Evolutionary conservation across 257 asterid species (phyloP), one percentile per base, ranked within the genome.

Genomic region (Ocimum tenuiflorum): DNA sequence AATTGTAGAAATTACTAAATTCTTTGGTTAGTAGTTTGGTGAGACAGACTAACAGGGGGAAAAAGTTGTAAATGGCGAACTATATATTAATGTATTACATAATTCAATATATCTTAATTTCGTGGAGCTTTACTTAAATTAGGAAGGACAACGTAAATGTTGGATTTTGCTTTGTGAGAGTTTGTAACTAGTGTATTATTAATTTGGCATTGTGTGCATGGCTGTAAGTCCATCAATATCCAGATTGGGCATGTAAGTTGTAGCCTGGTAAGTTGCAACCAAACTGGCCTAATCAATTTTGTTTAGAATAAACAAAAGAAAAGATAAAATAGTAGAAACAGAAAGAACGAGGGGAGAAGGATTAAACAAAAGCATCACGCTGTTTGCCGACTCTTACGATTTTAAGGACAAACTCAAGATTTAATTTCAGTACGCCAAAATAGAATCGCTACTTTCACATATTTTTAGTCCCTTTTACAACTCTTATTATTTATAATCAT

Each of bases 41-140:
- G 31, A 27, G 2, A 49, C 67, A 46, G 61, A 18, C 66, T 52
- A 33, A 46, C 73, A 53, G n/a, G 31, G 31, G 4, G 4, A 5
- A 45, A 63, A 60, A 12, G 27, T 60, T 72, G 77, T 73, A 58
- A 73, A 60, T 62, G 74, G 29, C 33, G 41, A 53, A 6, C 8
- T 14, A n/a, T n/a, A n/a, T n/a, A n/a, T n/a, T n/a, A n/a, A n/a
- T n/a, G n/a, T n/a, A n/a, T n/a, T n/a, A n/a, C n/a, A n/a, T n/a
- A n/a, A n/a, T n/a, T n/a, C n/a, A n/a, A n/a, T n/a, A n/a, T n/a
- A n/a, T n/a, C n/a, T n/a, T n/a, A n/a, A n/a, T n/a, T n/a, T n/a
- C n/a, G n/a, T n/a, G n/a, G n/a, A n/a, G n/a, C 31, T 27, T 27
- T 1, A 4, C 2, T 27, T 27, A 27, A 4, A 27, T 27, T 27